phyloP scores from a whole-genome alignment of 2,329 filamentous ascomycete species.

The Colletotrichum spaethianum region DNA sequence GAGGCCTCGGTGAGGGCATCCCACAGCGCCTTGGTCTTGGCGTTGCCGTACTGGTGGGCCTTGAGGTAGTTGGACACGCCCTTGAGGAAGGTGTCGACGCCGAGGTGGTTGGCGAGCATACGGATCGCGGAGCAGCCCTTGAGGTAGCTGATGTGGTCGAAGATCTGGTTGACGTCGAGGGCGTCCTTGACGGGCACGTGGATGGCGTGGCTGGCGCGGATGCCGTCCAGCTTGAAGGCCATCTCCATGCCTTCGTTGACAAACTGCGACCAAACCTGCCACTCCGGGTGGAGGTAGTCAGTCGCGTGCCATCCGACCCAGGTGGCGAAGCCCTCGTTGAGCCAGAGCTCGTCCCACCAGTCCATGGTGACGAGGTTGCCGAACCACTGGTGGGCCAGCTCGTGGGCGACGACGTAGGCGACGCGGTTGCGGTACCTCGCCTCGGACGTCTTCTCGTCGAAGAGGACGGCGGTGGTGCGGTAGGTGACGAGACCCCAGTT shows the following conservation, averaged over 20 bases:
- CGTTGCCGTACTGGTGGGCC: conserved; percentile 89
- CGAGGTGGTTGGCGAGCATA: conserved; percentile 94
- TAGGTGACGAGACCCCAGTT: conserved; percentile 98
- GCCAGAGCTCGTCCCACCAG: conserved; percentile 95
- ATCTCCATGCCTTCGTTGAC: conserved; percentile 94
- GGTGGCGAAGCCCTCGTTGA: conserved; percentile 97
- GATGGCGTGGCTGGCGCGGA: conserved; percentile 94
- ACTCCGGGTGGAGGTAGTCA: conserved; percentile 93
- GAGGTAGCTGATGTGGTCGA: conserved; percentile 95
- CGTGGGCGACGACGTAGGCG: conserved; percentile 98
- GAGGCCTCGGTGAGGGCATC: conserved; percentile 88
- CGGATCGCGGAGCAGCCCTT: conserved; percentile 97
- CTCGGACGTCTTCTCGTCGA: conserved; percentile 92
- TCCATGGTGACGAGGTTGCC: conserved; percentile 97
- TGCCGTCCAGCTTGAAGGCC: conserved; percentile 89
- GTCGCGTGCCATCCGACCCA: conserved; percentile 98
- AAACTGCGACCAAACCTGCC: conserved; percentile 98
- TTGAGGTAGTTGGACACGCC: conserved; percentile 93
- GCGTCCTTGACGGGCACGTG: conserved; percentile 95
- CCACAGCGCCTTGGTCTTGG: conserved; percentile 94
- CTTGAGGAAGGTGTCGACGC: conserved; percentile 88
- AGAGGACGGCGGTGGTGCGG: conserved; percentile 94
- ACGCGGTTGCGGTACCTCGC: conserved; percentile 92
- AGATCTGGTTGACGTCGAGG: conserved; percentile 94
- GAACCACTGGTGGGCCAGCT: conserved; percentile 97